Conservation (phyloP, 306 rosid species). For the Castanospermum australe region DNA sequence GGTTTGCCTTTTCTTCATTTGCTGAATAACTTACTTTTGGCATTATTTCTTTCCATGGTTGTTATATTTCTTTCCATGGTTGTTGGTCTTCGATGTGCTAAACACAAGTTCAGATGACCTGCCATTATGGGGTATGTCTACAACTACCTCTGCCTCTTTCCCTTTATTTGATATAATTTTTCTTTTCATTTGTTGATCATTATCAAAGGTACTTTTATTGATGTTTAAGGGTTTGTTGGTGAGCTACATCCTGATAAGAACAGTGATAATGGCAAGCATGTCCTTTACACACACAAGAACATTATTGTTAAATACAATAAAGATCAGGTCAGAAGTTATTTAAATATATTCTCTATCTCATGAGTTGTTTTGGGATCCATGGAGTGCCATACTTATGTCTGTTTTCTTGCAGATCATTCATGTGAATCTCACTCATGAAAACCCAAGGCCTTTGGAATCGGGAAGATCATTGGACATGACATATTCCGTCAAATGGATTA, state of each 20-base stretch:
- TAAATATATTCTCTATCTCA: conserved; percentile 16
- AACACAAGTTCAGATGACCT: conserved; percentile 81
- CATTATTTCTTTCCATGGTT: conserved; percentile 28
- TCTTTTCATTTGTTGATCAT: conserved; percentile 23
- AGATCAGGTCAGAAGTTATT: conserved; percentile 75
- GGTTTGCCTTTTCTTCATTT: neutral
- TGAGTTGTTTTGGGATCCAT: conserved; percentile 22
- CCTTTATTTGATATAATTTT: conserved; percentile 16
- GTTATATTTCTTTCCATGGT: conserved; percentile 27
- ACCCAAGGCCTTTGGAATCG: conserved; percentile 71
- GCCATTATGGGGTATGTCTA: conserved; percentile 91
- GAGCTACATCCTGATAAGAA: conserved; percentile 80
- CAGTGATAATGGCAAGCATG: conserved; percentile 78
- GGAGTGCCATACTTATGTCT: conserved; percentile 21
- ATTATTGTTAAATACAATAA: conserved; percentile 74
- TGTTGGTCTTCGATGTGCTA: conserved; percentile 43
- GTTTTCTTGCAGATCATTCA: conserved; percentile 76
- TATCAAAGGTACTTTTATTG: conserved; percentile 19
- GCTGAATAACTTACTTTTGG: conserved; percentile 39
- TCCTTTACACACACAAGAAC: conserved; percentile 81
- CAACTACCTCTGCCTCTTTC: conserved; percentile 11
- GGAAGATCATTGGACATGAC: conserved; percentile 76
- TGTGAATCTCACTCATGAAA: conserved; percentile 84
- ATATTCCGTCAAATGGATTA: conserved; percentile 82
- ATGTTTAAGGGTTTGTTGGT: conserved; percentile 84